These are phyloP conservation scores for Acanthamoeba triangularis DNA, from an alignment of 208 protist genomes.

Conservation along the genomic window DNA sequence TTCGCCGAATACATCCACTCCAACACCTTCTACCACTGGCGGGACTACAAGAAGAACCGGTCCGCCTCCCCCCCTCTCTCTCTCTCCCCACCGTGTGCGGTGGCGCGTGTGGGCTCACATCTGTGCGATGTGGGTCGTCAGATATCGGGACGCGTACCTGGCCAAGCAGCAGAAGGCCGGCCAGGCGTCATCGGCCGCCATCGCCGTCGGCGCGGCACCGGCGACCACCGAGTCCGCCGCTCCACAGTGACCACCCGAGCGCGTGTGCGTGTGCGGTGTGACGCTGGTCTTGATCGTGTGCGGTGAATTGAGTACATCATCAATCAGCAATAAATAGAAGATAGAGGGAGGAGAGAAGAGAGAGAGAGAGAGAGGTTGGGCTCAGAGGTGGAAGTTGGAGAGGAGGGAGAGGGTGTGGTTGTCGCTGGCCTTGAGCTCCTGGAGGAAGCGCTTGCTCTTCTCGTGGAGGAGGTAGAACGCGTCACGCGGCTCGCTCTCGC, in stretches of 20 bases:
- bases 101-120: background rate
- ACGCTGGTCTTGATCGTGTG: too few species aligned
- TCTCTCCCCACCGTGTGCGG: background rate
- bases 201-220: background rate
- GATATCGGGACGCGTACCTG: conserved; percentile 48
- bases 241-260: background rate
- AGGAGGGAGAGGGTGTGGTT: background rate
- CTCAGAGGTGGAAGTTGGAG: background rate
- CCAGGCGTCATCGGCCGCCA: background rate
- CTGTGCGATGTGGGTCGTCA: background rate
- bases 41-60: conserved; percentile 71
- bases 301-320: too few species aligned
- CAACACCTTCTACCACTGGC: conserved; percentile 69
- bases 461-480: conserved; percentile 6
- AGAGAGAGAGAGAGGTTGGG: too few species aligned
- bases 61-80: background rate
- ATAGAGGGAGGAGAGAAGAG: too few species aligned
- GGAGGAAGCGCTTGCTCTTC: conserved; percentile 13
- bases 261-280: too few species aligned
- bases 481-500: background rate
- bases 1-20: conserved; percentile 71
- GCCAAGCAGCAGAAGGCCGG: conserved; percentile 45
- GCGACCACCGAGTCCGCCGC: background rate
- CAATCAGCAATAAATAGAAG: too few species aligned
- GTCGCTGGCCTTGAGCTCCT: conserved; percentile 42